Conservation (phyloP, 441 rosid species). For the Populus hybrid region DNA sequence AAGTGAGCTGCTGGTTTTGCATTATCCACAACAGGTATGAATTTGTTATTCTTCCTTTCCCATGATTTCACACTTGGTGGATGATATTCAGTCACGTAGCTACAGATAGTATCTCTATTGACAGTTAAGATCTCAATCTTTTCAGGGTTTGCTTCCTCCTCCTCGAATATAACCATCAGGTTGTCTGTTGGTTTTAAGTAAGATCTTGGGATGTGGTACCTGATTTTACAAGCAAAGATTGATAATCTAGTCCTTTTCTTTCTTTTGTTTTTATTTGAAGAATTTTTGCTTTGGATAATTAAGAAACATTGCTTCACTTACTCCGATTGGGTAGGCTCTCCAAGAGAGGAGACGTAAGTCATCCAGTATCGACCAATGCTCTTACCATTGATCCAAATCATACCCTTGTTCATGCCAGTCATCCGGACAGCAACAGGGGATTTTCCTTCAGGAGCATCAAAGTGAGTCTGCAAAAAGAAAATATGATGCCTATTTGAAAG, state of each 20-base stretch:
- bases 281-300: not conserved
- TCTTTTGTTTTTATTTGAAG: no score
- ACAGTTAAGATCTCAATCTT: slow-evolving; percentile 37
- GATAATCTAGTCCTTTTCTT: not conserved
- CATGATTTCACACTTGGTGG: slow-evolving; percentile 48
- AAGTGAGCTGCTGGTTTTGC: slow-evolving; percentile 36
- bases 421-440: slow-evolving; percentile 54
- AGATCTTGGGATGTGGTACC: slow-evolving; percentile 71
- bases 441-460: slow-evolving; percentile 69
- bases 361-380: slow-evolving; percentile 90
- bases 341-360: slow-evolving; percentile 71
- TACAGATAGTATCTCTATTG: slow-evolving; percentile 60
- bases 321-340: slow-evolving; percentile 66
- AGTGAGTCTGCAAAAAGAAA: slow-evolving; percentile 41
- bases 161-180: slow-evolving; percentile 54
- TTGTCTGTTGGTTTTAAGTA: slow-evolving; percentile 47
- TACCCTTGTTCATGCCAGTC: slow-evolving; percentile 72
- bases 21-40: slow-evolving; percentile 23
- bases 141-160: slow-evolving; percentile 41
- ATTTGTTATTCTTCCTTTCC: slow-evolving; percentile 25
- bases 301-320: slow-evolving; percentile 23
- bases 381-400: slow-evolving; percentile 84
- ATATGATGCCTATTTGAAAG: not conserved
- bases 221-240: slow-evolving; percentile 9
- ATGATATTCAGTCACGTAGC: slow-evolving; percentile 35